Conservation (phyloP, 345 rosid species). For the Combretum micranthum region DNA sequence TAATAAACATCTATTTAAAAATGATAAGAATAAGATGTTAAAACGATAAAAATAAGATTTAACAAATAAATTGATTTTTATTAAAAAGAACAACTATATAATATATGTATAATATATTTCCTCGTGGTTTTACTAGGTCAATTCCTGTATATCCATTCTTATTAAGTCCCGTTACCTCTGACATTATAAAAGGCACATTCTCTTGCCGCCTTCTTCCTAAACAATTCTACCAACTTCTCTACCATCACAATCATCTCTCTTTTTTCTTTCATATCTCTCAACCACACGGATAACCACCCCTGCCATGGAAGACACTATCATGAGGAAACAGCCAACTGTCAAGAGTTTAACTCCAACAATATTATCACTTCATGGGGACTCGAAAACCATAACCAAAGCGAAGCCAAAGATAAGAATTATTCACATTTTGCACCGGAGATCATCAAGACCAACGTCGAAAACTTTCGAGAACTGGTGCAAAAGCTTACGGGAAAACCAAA, state of each 20-base stretch:
- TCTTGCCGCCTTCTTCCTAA: background rate
- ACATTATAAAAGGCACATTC: too few species aligned
- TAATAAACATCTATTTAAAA: too few species aligned
- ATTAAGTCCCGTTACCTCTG: too few species aligned
- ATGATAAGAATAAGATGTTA: too few species aligned
- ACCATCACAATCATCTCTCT: background rate
- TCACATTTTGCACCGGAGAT: conserved; percentile 43
- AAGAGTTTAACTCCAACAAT: conserved; percentile 10
- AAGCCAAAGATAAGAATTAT: conserved; percentile 37
- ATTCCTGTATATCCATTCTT: too few species aligned
- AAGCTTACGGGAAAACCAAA: conserved; percentile 39
- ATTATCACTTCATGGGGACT: conserved; percentile 19
- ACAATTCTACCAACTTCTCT: background rate
- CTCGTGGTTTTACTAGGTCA: too few species aligned
- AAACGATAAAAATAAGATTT: too few species aligned
- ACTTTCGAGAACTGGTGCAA: conserved; percentile 39
- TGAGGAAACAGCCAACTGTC: conserved; percentile 8
- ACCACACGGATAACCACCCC: too few species aligned
- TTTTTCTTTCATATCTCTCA: background rate
- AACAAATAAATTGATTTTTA: too few species aligned
- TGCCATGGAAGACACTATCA: conserved; percentile 13
- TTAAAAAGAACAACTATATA: too few species aligned
- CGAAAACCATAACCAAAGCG: conserved; percentile 16
- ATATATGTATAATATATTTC: too few species aligned
- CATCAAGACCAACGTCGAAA: conserved; percentile 37